Evolutionary conservation across 805 yeast genomes (phyloP), one percentile per base, ranked within the genome.

Genomic region (Metschnikowia lochheadii): DNA sequence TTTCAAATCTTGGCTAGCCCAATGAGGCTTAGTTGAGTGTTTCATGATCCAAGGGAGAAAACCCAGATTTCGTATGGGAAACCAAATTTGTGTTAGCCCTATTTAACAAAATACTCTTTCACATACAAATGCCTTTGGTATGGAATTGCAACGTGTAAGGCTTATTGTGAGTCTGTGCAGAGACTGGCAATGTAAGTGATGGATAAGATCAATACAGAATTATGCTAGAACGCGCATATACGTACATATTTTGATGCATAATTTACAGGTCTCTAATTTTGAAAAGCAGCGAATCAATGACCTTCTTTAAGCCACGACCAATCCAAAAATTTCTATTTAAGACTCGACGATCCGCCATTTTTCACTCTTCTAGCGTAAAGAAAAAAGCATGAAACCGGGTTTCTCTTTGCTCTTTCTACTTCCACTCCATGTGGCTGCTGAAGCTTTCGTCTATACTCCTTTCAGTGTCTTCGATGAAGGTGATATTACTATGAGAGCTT

Each of bases 381-480:
- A 21, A 39, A n/a, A 6, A 39, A 32, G 18, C 6, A 41, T 41
- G 45, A 41, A 41, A 32, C 14, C 31, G 29, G 18, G 29, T 14
- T 31, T 41, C 15, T 33, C 43, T 15, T 17, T 40, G 17, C 34
- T 42, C 14, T 42, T 26, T 18, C 8, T 42, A 32, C 29, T 42
- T 10, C 45, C 45, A 11, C 18, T 20, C 14, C 17, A 42, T 21
- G 45, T 20, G 38, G 45, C 38, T 33, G 38, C 45, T n/a, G 38
- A 32, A 15, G 38, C 45, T 18, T 42, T 42, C 20, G 38, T 21
- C 8, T 44, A 44, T 14, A 44, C 33, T 6, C 46, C 46, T 17
- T 44, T 35, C 40, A 44, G 40, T 26, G 18, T 23, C 40, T 44
- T 35, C 26, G 39, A 44, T 35, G 46, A 44, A 23, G 46, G 40